phyloP scores from a whole-genome alignment of 148 eudicot genomes.

The Fallopia convolvulus region DNA sequence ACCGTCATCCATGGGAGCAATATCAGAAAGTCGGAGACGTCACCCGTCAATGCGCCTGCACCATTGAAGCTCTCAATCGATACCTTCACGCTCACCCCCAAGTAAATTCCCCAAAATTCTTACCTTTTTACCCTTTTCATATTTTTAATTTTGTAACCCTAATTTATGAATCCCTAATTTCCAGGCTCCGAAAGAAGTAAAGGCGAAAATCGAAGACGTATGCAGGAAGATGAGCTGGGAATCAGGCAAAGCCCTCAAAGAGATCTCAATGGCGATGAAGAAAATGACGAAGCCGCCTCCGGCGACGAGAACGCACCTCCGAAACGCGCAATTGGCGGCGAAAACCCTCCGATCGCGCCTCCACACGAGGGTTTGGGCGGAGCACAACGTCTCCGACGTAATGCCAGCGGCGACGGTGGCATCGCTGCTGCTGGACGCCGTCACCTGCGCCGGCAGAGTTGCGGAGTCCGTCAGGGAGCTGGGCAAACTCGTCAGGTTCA shows the following conservation, averaged over 20 bases:
- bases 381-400: constrained; percentile 5
- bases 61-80: constrained; percentile 40
- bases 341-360: neutral
- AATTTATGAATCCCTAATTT: neutral
- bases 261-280: constrained; percentile 37
- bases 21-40: constrained; percentile 40
- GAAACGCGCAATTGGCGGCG: neutral
- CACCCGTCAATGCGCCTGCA: constrained; percentile 42
- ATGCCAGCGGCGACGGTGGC: constrained; percentile 21
- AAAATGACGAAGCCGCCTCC: constrained; percentile 29
- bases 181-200: constrained; percentile 35
- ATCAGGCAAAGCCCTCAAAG: constrained; percentile 38
- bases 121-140: neutral
- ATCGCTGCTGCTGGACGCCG: constrained; percentile 20
- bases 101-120: constrained; percentile 15
- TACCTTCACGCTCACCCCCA: constrained; percentile 27
- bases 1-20: constrained; percentile 72
- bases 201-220: constrained; percentile 34
- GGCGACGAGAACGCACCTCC: constrained; percentile 20
- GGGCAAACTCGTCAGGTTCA: constrained; percentile 19
- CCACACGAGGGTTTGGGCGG: neutral
- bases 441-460: constrained; percentile 19
- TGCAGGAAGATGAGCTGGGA: constrained; percentile 50
- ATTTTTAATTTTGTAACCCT: neutral
- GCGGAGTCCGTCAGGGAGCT: constrained; percentile 26